Base-by-base conservation (phyloP, 1,284 basidiomycete species). In the Garcileccinum viscosum region DNA sequence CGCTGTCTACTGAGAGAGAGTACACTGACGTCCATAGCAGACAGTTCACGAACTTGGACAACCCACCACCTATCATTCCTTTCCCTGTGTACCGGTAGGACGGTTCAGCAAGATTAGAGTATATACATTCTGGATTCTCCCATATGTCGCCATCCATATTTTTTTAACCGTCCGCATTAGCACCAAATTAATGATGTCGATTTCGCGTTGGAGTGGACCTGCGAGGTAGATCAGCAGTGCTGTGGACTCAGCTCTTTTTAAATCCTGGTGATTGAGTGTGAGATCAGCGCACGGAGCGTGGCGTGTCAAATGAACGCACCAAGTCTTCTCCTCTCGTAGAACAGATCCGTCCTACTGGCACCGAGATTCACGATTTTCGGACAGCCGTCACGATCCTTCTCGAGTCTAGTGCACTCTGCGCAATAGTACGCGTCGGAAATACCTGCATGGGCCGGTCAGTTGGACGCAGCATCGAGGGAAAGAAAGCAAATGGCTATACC, bases 341-440 rank as follows among this genome's bases (percentile, higher is more conserved):
- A 96, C 60, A 96, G 80, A 80, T 96, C 95, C 62, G 95, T 96
- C 75, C 94, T 86, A 76, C 93, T 95, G 22, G 95, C 93, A 70
- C 96, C 96, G 24, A 98, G 85, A 78, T 99, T 99, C 75, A 99
- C 96, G 74, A 99, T 98, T 87, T 99, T 98, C 2, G 97, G 97
- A 84, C 98, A 99, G 1, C 98, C 98, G 79, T 99, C 98, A 38
- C 98, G 86, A 78, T 99, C 97, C 79, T 99, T 99, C 81, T 99
- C 98, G 66, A 99, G 84, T 65, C 96, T 86, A 33, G 96, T 98
- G 78, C 98, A 99, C 82, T 97, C 96, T 4, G 95, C 95, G 75
- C 97, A 98, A 77, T 98, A 98, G 82, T 98, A 98, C 2, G 96
- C 97, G 80, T 98, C 97, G 33, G 96, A 98, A 68, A 98, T 97